phyloP scores from a whole-genome alignment of 768 basidiomycete species.

The Brasilioporus rufonigricans region DNA sequence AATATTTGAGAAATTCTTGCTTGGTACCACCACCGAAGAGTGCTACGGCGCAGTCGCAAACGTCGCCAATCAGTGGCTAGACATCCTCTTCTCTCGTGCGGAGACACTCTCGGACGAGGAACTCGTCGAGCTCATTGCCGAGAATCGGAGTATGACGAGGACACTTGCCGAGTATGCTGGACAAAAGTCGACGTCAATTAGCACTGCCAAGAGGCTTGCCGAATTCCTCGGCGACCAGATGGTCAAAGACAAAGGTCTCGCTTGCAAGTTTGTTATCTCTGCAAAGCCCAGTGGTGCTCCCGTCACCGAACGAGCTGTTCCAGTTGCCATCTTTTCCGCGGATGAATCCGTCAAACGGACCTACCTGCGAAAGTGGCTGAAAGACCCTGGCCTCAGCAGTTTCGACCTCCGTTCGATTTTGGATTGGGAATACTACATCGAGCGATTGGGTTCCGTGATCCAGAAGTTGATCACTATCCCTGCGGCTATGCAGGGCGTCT shows the following conservation, averaged over 20 bases:
- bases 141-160: conserved; percentile 97
- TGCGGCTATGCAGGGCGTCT: conserved; percentile 95
- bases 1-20: conserved; percentile 96
- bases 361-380: conserved; percentile 95
- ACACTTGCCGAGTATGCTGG: conserved; percentile 94
- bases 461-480: conserved; percentile 99
- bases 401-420: conserved; percentile 94
- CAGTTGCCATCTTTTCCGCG: conserved; percentile 96
- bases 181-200: conserved; percentile 98
- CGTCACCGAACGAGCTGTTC: conserved; percentile 95
- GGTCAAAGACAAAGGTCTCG: conserved; percentile 99
- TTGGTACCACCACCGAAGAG: conserved; percentile 90
- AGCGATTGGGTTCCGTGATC: conserved; percentile 94
- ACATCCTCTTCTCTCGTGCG: conserved; percentile 86
- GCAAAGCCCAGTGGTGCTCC: conserved; percentile 89
- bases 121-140: conserved; percentile 95
- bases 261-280: conserved; percentile 99
- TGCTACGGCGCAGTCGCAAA: conserved; percentile 94
- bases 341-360: conserved; percentile 87
- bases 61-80: conserved; percentile 96
- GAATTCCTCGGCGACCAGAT: conserved; percentile 98
- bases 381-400: conserved; percentile 80
- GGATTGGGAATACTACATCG: conserved; percentile 99
- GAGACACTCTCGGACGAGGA: conserved; percentile 88
- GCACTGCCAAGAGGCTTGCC: conserved; percentile 89